phyloP scores from a whole-genome alignment of 2,329 filamentous ascomycete genomes.

The Hymenoscyphus linearis region DNA sequence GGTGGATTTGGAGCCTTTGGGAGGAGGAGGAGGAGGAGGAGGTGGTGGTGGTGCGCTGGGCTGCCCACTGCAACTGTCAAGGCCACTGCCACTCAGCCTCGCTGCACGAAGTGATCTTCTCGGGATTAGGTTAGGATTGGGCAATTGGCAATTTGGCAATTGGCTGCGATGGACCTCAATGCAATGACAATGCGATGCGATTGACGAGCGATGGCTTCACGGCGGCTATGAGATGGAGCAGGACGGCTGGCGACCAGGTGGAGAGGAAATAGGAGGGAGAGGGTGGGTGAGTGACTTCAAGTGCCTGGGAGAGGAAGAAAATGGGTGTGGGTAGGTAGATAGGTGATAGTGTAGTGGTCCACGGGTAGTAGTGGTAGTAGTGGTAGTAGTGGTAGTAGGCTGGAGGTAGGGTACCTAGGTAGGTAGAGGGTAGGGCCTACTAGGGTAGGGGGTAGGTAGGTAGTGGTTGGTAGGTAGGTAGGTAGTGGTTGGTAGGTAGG shows the following conservation, averaged over 20 bases:
- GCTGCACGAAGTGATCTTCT: constrained; percentile 18
- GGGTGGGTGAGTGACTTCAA: neutral
- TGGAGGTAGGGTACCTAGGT: too few relatives aligned
- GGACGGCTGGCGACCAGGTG: neutral
- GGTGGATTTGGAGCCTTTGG: constrained; percentile 17
- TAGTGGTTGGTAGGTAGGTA: neutral
- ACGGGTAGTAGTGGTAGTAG: too few relatives aligned
- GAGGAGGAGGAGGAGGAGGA: too few relatives aligned
- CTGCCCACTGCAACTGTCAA: neutral
- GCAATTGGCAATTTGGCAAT: constrained; percentile 1
- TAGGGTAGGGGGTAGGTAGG: too few relatives aligned
- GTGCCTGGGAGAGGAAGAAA: neutral
- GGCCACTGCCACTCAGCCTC: constrained; percentile 26
- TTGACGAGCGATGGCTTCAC: neutral
- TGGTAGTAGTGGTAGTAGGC: too few relatives aligned
- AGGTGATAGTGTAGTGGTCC: neutral
- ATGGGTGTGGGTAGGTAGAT: neutral
- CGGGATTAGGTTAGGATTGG: constrained; percentile 9
- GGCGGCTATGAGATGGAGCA: neutral
- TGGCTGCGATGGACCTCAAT: neutral
- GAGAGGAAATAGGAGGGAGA: too few relatives aligned
- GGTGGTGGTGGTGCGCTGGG: too few relatives aligned
- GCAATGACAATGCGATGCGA: neutral
- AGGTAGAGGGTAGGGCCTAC: too few relatives aligned
- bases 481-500: neutral